A percentile compares a stretch with the other conserved stretches of the same genome.
These are phyloP conservation scores for Fusarium paranaense DNA, from an alignment of 2,329 filamentous ascomycete genomes.

Conservation along the genomic window DNA sequence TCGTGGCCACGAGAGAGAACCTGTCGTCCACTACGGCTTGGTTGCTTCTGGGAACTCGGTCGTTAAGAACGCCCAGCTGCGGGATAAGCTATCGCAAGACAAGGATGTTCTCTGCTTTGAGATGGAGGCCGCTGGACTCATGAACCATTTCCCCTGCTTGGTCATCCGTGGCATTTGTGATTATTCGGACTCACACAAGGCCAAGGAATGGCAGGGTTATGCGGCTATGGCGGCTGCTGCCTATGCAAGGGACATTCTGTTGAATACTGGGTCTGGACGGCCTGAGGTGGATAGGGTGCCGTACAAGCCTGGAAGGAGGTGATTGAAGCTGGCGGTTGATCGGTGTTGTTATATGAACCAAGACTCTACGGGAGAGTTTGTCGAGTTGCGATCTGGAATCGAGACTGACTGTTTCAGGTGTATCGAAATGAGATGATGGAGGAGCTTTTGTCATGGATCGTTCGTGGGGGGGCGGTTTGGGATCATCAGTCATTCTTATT, in stretches of 20 bases:
- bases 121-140: not conserved
- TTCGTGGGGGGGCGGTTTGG: not conserved
- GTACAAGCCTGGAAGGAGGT: too few relatives aligned
- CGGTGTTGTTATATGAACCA: too few relatives aligned
- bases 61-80: not conserved
- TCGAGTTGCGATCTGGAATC: too few relatives aligned
- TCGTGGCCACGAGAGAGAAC: too few relatives aligned
- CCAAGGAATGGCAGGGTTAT: not conserved
- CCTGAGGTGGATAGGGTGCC: too few relatives aligned
- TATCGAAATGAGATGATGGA: too few relatives aligned
- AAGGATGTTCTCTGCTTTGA: not conserved
- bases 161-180: not conserved
- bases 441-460: too few relatives aligned
- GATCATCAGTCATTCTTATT: not conserved
- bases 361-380: too few relatives aligned
- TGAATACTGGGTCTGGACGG: not conserved
- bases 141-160: not conserved
- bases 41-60: not conserved
- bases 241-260: not conserved
- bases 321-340: too few relatives aligned
- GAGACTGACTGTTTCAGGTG: too few relatives aligned
- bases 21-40: not conserved
- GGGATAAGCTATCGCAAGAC: not conserved
- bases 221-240: not conserved
- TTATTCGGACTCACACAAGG: not conserved